Percentiles rank a stretch among this genome's conserved stretches.
phyloP scores from a whole-genome alignment of 805 yeast genomes.

The Blastobotrys attinorum region DNA sequence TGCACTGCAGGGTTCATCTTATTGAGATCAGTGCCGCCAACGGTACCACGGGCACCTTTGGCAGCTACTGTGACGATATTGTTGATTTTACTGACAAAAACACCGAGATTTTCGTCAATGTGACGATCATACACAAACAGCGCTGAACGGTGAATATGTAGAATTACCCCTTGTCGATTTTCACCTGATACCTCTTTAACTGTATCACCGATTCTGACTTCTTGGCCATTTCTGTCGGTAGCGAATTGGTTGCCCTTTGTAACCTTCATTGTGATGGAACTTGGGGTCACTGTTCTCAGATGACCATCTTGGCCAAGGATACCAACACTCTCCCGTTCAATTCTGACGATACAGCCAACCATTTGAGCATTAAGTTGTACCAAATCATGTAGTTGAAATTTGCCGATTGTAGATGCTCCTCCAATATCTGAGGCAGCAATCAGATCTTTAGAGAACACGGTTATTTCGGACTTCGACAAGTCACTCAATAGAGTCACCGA shows the following conservation, averaged over 20 bases:
- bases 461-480: constrained; percentile 78
- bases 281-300: constrained; percentile 60
- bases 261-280: constrained; percentile 74
- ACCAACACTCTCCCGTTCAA: constrained; percentile 79
- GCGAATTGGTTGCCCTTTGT: constrained; percentile 55
- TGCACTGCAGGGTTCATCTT: constrained; percentile 77
- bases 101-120: constrained; percentile 79
- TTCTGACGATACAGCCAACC: constrained; percentile 84
- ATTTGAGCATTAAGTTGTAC: constrained; percentile 79
- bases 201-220: constrained; percentile 83
- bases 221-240: constrained; percentile 77
- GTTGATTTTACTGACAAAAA: constrained; percentile 69
- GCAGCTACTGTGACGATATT: constrained; percentile 80
- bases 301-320: constrained; percentile 80
- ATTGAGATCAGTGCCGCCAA: constrained; percentile 45
- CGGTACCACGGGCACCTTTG: constrained; percentile 59
- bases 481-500: constrained; percentile 87
- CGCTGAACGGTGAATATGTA: constrained; percentile 75
- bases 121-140: constrained; percentile 77
- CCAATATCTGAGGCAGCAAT: constrained; percentile 88
- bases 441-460: constrained; percentile 87
- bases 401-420: constrained; percentile 60
- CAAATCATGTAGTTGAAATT: constrained; percentile 80
- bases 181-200: constrained; percentile 82
- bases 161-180: constrained; percentile 77